These are phyloP conservation scores for Carex myosuroides DNA, from an alignment of 176 grass and related monocot species.

Conservation along the genomic window DNA sequence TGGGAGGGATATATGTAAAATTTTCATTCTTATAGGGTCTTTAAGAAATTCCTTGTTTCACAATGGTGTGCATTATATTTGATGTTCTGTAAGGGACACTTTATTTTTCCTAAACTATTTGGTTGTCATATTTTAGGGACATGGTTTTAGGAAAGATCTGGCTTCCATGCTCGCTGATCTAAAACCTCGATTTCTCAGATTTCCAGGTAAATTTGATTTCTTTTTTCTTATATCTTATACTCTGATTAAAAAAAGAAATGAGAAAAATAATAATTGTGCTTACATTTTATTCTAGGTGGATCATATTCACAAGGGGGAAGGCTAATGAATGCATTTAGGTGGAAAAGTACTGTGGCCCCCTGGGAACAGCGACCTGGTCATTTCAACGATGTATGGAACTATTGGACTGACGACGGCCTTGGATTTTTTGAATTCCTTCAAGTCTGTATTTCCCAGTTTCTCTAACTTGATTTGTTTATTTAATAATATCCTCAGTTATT, in stretches of 20 bases:
- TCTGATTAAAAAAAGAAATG: neutral
- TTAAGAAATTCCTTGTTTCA: neutral
- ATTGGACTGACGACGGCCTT: constrained; percentile 91
- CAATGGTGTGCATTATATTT: neutral
- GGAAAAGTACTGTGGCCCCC: constrained; percentile 74
- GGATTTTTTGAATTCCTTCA: constrained; percentile 94
- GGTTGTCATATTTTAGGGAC: constrained; percentile 36
- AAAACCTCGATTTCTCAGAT: constrained; percentile 79
- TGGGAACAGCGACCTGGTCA: constrained; percentile 91
- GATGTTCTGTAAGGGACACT: neutral
- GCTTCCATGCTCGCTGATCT: constrained; percentile 69
- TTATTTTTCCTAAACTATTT: neutral
- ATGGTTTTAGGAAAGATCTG: constrained; percentile 77
- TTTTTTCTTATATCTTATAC: constrained; percentile 21
- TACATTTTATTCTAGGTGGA: constrained; percentile 54
- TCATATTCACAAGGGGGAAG: constrained; percentile 80
- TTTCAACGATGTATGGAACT: constrained; percentile 83
- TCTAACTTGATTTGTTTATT: neutral
- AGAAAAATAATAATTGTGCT: neutral
- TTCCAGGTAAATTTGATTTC: constrained; percentile 52
- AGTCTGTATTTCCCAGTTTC: constrained; percentile 29
- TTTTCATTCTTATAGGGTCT: neutral
- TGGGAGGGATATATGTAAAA: neutral
- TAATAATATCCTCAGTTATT: neutral
- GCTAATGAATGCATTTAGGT: constrained; percentile 73